Evolutionary conservation across 306 rosid species (phyloP).

Genomic region (Datisca glomerata): DNA sequence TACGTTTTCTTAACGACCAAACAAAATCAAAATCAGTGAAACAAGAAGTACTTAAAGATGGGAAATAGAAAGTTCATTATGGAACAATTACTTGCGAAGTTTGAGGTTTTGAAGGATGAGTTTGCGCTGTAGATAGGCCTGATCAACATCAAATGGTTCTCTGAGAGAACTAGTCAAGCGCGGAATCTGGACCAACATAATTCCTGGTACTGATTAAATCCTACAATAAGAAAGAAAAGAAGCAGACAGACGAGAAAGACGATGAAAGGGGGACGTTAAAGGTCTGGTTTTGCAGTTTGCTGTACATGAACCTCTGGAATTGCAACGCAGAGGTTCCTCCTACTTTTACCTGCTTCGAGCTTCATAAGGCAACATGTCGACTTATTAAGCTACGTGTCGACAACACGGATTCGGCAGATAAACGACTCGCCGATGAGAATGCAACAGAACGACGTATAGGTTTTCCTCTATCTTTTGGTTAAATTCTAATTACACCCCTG

Average conservation of each 20-base stretch:
- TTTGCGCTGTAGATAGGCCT: conserved; percentile 45
- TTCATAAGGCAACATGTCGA: too few species aligned
- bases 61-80: not conserved
- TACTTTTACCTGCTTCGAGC: too few species aligned
- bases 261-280: not conserved
- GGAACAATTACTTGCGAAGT: conserved; percentile 19
- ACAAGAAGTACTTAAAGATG: not conserved
- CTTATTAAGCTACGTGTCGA: too few species aligned
- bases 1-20: conserved; percentile 12
- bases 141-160: conserved; percentile 38
- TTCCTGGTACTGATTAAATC: not conserved
- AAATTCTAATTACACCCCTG: too few species aligned
- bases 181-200: conserved; percentile 40
- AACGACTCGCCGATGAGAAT: too few species aligned
- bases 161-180: conserved; percentile 38
- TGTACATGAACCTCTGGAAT: not conserved
- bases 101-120: conserved; percentile 28
- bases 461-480: too few species aligned
- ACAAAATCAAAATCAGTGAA: not conserved
- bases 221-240: not conserved
- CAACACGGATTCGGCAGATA: too few species aligned
- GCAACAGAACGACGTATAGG: too few species aligned
- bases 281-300: not conserved
- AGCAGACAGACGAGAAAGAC: not conserved
- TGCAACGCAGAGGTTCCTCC: conserved; percentile 21